These are phyloP conservation scores for Juncus inflexus DNA, from an alignment of 176 grass and related monocot genomes.

Conservation along the genomic window DNA sequence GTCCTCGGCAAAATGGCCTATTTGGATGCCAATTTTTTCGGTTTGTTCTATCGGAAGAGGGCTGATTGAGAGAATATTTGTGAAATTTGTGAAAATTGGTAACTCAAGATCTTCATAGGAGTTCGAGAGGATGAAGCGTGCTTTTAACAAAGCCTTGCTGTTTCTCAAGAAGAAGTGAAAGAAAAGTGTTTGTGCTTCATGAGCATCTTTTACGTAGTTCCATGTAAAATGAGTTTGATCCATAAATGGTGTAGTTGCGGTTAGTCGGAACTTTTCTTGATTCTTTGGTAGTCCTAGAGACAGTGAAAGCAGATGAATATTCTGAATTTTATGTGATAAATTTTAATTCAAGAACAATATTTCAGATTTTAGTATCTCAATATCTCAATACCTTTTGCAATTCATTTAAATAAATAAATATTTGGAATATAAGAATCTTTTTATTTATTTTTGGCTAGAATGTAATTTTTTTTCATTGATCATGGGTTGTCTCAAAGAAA, in stretches of 20 bases:
- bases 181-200: not conserved
- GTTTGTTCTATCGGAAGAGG: not conserved
- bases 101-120: constrained; percentile 24
- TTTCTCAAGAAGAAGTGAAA: constrained; percentile 1
- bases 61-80: too few species aligned
- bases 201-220: constrained; percentile 19
- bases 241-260: not conserved
- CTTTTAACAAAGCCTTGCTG: constrained; percentile 14
- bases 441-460: not conserved
- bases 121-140: constrained; percentile 45
- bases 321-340: not conserved
- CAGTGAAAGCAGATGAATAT: not conserved
- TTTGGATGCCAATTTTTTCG: not conserved
- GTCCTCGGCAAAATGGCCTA: not conserved
- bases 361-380: not conserved
- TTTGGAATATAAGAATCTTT: not conserved
- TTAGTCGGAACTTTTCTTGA: not conserved
- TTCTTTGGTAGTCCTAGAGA: not conserved
- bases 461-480: not conserved
- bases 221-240: constrained; percentile 11
- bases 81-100: too few species aligned
- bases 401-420: not conserved
- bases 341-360: not conserved
- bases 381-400: not conserved
- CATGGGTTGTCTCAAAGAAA: not conserved